A percentile compares a stretch with the other conserved stretches of the same genome.
These are phyloP conservation scores for Neurospora cerealis DNA, from an alignment of 495 filamentous ascomycete species.

Conservation along the genomic window DNA sequence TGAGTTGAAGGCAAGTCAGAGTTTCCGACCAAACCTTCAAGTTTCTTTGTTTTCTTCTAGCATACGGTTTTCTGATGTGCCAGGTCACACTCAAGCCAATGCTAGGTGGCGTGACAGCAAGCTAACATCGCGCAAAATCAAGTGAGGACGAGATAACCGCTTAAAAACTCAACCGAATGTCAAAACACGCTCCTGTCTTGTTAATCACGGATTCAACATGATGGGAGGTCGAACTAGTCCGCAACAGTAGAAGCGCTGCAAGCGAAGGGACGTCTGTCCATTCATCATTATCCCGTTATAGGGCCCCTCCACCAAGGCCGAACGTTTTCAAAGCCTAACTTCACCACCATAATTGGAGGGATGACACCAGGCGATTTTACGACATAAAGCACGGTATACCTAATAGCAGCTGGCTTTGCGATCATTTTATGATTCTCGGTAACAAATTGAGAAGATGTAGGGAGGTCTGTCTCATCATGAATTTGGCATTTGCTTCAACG, in stretches of 20 bases:
- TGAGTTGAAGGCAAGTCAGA: not conserved
- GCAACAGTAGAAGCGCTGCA: not conserved
- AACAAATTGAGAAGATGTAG: not conserved
- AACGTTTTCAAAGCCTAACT: not conserved
- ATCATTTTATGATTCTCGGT: not conserved
- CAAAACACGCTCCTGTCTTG: not conserved
- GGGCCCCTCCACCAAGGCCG: not conserved
- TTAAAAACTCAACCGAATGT: not conserved
- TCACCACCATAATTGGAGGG: not conserved
- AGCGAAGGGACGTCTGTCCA: not conserved
- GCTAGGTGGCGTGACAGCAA: not conserved
- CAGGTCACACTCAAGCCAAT: not conserved
- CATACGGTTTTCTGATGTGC: not conserved
- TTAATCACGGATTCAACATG: not conserved
- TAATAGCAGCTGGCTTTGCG: not conserved
- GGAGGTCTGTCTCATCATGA: not conserved
- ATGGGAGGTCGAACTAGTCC: not conserved
- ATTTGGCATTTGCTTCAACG: not conserved
- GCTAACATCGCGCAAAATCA: not conserved
- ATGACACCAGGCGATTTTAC: not conserved
- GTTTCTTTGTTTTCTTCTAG: not conserved
- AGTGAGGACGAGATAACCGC: not conserved
- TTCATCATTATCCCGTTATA: not conserved
- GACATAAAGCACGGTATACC: not conserved
- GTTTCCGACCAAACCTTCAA: not conserved